Base-by-base conservation (phyloP, 2,329 filamentous ascomycete genomes). In the Aspergillus sp. region DNA sequence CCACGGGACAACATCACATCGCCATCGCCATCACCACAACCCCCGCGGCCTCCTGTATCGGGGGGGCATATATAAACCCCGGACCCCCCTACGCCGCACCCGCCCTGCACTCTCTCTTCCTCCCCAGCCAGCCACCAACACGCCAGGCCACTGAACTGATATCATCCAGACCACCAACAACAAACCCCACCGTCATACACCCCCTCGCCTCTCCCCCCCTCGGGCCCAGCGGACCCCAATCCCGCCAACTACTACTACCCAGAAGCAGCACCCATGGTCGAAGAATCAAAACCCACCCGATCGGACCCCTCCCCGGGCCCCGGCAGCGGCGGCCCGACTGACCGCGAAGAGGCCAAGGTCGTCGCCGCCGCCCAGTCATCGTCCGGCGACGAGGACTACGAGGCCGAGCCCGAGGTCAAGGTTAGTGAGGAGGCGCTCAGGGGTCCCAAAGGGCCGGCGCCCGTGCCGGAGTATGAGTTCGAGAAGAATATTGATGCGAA, bases 401-500 rank as follows among this genome's bases (percentile, higher is more conserved):
- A 29, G 8, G 13, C 7, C 10, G 12, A 20, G 6, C 3, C 30
- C 4, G 8, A 11, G 8, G 8, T 30, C 3, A 31, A 40, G 1
- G 50, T 43, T 15, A 57, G 52, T 34, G 35, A 48, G 31, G 55
- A 57, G 20, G 51, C 54, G 1, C 42, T 57, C 12, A 34, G 44
- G 30, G 55, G 55, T 1, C 55, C 54, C 3, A 43, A 52, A 20
- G 40, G 41, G 19, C 42, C 46, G 4, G 32, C 44, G 4, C 46
- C 51, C 1, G 37, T 43, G 12, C 31, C 44, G 10, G 47, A 50
- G 8, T 47, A 51, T 24, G 44, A 51, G 6, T 55, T 53, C 11
- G 48, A 58, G 30, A 52, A 55, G 29, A 42, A 52, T 4, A 32
- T 42, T 11, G 47, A 50, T 19, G 32, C 38, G 6, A 43, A 50